Evolutionary conservation across 306 rosid genomes (phyloP), one percentile per base, ranked within the genome.

Genomic region (Mucuna pruriens): DNA sequence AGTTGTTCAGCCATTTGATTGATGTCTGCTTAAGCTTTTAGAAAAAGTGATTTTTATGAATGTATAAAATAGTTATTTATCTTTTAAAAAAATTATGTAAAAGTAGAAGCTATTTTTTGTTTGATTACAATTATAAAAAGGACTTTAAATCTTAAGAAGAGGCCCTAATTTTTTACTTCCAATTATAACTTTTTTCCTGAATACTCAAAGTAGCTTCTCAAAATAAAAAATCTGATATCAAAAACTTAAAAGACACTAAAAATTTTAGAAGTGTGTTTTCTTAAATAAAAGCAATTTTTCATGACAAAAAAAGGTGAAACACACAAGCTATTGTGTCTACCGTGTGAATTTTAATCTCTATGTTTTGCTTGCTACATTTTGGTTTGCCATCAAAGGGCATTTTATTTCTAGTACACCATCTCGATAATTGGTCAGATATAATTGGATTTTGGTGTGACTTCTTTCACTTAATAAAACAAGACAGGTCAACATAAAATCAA

Each of bases 381-480:
- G 45, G 66, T 69, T 58, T 75, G 42, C 19, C 20, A 7, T 42
- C 75, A 7, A 48, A 60, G 22, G 49, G 22, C 9, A 48, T 71
- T 48, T n/a, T 75, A 63, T 57, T 13, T 62, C 15, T 2, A 46
- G 16, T 20, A 22, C 66, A 51, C 13, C 34, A 39, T 61, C 40
- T 71, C 19, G 71, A 70, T 63, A 70, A 61, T 25, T 26, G 23
- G 22, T 61, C 68, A 48, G 52, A 77, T 49, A 63, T n/a, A 49
- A 80, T 39, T 23, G 2, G 55, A 62, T 62, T 48, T n/a, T 23
- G 31, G 38, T n/a, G 40, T 17, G 55, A 33, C 74, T 51, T 71
- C 74, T 80, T 80, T 49, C 64, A 16, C 29, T 42, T 33, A 6
- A 54, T 60, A 70, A 69, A 80, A 19, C 44, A 70, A 83, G 73